These are phyloP conservation scores for Delphinella strobiligena DNA, from an alignment of 2,329 filamentous ascomycete genomes.

Conservation along the genomic window DNA sequence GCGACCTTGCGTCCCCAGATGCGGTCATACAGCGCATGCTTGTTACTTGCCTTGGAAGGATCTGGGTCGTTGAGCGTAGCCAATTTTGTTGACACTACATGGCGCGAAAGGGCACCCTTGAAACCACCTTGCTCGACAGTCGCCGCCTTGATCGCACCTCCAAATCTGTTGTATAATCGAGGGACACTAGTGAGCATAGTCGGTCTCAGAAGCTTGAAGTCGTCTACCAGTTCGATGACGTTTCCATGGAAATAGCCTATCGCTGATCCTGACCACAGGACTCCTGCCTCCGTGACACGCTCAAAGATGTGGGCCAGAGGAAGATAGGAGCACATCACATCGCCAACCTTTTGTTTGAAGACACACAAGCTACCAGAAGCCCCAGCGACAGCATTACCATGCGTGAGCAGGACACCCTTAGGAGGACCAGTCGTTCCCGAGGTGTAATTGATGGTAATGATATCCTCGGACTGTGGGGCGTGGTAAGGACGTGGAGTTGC, in stretches of 20 bases:
- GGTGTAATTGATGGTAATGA: conserved; percentile 84
- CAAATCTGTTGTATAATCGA: conserved; percentile 83
- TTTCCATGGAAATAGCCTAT: conserved; percentile 95
- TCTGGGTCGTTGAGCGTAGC: conserved; percentile 60
- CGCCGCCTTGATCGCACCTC: conserved; percentile 64
- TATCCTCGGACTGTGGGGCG: conserved; percentile 60
- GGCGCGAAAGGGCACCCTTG: conserved; percentile 68
- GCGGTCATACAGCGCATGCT: conserved; percentile 66
- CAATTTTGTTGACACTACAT: conserved; percentile 68
- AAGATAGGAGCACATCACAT: conserved; percentile 72
- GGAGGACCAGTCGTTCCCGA: conserved; percentile 74
- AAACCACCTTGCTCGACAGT: conserved; percentile 71
- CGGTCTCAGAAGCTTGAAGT: conserved; percentile 76
- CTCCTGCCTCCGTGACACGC: conserved; percentile 66
- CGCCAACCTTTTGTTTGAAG: conserved; percentile 40
- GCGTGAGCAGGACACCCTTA: conserved; percentile 75
- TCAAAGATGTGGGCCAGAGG: conserved; percentile 92
- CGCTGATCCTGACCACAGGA: conserved; percentile 57
- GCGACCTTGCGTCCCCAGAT: conserved; percentile 86
- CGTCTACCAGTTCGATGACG: conserved; percentile 73
- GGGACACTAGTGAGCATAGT: conserved; percentile 81
- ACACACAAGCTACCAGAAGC: conserved; percentile 49
- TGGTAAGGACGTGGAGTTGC: conserved; percentile 57
- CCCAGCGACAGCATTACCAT: conserved; percentile 67
- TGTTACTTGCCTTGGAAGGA: conserved; percentile 63